Conservation (phyloP, 2,329 filamentous ascomycete genomes). For the Seiridium unicorne region DNA sequence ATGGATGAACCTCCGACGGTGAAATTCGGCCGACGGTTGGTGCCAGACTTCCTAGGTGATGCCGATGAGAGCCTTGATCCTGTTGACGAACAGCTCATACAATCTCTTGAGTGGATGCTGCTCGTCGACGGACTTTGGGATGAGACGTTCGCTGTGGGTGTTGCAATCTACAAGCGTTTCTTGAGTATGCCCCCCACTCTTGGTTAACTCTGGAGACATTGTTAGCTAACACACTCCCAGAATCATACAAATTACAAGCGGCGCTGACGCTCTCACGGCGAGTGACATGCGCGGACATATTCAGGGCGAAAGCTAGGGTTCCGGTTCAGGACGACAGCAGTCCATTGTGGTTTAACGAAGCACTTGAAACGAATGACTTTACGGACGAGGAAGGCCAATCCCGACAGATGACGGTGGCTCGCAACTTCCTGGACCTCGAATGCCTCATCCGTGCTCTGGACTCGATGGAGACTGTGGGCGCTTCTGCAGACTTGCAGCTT, state of each 20-base stretch:
- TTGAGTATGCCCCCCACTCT: conserved; percentile 60
- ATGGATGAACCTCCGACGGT: conserved; percentile 48
- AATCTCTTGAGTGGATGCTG: conserved; percentile 81
- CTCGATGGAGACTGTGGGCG: conserved; percentile 64
- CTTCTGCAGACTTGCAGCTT: conserved; percentile 48
- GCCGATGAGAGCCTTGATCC: conserved; percentile 51
- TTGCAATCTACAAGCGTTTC: conserved; percentile 78
- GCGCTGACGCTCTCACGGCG: conserved; percentile 52
- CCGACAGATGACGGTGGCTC: conserved; percentile 49
- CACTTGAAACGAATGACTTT: conserved; percentile 14
- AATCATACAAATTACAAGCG: conserved; percentile 49
- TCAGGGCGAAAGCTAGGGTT: conserved; percentile 34
- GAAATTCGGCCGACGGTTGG: conserved; percentile 62
- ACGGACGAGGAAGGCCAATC: conserved; percentile 32
- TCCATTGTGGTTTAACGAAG: conserved; percentile 28
- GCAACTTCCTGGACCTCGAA: conserved; percentile 68
- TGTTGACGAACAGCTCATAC: conserved; percentile 70
- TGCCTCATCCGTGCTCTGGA: conserved; percentile 64
- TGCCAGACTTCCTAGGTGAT: conserved; percentile 68
- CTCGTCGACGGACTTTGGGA: conserved; percentile 71
- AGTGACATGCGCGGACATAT: conserved; percentile 48
- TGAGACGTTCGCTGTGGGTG: conserved; percentile 66
- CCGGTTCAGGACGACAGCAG: conserved; percentile 30
- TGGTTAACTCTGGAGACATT: background rate
- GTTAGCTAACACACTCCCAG: conserved; percentile 27